Evolutionary conservation across 768 basidiomycete genomes (phyloP).

Genomic region (Boletellus sp.): DNA sequence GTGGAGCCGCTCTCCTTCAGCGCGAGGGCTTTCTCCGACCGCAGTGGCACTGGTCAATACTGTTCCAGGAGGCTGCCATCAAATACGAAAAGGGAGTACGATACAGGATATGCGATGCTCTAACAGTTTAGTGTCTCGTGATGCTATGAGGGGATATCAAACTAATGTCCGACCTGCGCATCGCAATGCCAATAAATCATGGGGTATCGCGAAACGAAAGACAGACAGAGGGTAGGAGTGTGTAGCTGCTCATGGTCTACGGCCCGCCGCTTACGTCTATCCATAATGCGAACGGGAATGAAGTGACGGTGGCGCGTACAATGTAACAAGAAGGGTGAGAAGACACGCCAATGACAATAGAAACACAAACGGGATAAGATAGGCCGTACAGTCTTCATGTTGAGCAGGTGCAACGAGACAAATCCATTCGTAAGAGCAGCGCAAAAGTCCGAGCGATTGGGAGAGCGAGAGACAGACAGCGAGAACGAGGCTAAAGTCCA

Average conservation of each 20-base stretch:
- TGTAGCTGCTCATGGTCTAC: conserved; percentile 44
- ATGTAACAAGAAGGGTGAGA: conserved; percentile 11
- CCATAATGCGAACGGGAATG: conserved; percentile 33
- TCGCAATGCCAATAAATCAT: conserved; percentile 43
- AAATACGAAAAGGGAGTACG: conserved; percentile 34
- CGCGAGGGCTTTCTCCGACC: neutral
- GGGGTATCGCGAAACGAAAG: conserved; percentile 54
- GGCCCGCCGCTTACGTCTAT: conserved; percentile 44
- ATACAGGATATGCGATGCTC: conserved; percentile 63
- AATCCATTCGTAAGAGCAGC: conserved; percentile 62
- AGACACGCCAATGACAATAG: conserved; percentile 32
- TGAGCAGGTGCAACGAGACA: conserved; percentile 55
- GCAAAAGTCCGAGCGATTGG: conserved; percentile 43
- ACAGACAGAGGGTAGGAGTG: conserved; percentile 39
- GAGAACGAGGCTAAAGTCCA: conserved; percentile 15
- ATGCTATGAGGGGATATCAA: conserved; percentile 38
- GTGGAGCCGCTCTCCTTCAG: conserved; percentile 20
- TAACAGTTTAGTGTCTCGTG: conserved; percentile 60
- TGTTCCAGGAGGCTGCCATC: conserved; percentile 11
- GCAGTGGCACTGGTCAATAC: conserved; percentile 1
- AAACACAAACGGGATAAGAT: conserved; percentile 40
- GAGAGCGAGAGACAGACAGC: conserved; percentile 29
- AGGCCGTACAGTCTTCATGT: conserved; percentile 42
- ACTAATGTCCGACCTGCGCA: conserved; percentile 45
- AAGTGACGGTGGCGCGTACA: conserved; percentile 26